phyloP scores from a whole-genome alignment of 2,329 filamentous ascomycete species.

The Immersiporthe knoxdaviesiana region DNA sequence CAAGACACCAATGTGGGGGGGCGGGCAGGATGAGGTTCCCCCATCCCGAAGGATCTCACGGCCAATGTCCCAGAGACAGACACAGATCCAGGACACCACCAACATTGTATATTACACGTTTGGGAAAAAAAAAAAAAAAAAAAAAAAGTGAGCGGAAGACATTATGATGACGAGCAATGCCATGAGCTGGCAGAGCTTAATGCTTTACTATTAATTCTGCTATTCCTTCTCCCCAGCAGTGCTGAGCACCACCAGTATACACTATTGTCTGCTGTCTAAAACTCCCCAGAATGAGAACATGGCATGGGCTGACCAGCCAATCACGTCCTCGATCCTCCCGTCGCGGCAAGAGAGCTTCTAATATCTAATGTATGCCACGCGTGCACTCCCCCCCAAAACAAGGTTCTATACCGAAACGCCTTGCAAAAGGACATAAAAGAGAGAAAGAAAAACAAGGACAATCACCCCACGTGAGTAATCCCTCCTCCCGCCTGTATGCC shows the following conservation, averaged over 20 bases:
- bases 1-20: background rate
- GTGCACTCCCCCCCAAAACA: background rate
- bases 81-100: background rate
- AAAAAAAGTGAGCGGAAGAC: too few species aligned
- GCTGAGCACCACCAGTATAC: slow-evolving; percentile 14
- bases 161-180: background rate
- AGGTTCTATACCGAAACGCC: slow-evolving; percentile 27
- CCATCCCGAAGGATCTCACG: background rate
- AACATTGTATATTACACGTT: too few species aligned
- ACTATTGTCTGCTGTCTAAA: slow-evolving; percentile 18
- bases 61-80: background rate
- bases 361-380: slow-evolving; percentile 18
- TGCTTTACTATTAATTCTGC: slow-evolving; percentile 18
- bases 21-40: background rate
- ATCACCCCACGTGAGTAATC: background rate
- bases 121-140: too few species aligned
- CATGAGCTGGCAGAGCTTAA: slow-evolving; percentile 15
- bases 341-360: slow-evolving; percentile 1
- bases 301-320: slow-evolving; percentile 7
- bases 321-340: background rate
- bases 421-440: slow-evolving; percentile 16
- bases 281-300: slow-evolving; percentile 2
- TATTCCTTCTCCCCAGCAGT: background rate
- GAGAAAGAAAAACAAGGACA: background rate
- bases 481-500: slow-evolving; percentile 14